Evolutionary conservation across 495 filamentous ascomycete species (phyloP), one percentile per base, ranked within the genome.

Genomic region (Aspergillus incahuasiensis): DNA sequence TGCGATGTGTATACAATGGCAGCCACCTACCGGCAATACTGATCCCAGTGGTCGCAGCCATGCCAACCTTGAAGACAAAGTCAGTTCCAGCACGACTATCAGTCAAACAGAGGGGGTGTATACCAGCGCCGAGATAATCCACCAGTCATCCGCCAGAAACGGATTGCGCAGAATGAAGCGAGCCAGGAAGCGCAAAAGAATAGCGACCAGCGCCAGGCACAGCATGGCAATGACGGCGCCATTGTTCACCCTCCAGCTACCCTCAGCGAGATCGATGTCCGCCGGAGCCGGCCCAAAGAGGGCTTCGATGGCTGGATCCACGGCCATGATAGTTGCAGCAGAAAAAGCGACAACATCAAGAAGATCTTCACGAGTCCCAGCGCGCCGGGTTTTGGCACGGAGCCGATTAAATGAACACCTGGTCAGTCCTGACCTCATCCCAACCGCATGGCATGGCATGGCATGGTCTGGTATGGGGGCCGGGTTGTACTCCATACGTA

Each of bases 121-220:
- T 56, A 74, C 72, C 53, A 73, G 44, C 2, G 65, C 71, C 11
- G 54, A 48, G 9, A 74, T 22, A 32, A 73, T 74, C 11, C 63
- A 40, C 55, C 62, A 73, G 48, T 76, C 72, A 54, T 76, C 72
- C 15, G 61, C 58, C 52, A 63, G 55, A 45, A 72, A 46, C 15
- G 55, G 61, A 52, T 61, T 63, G 7, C 62, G 57, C 18, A 70
- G 62, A 21, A 57, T 54, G 0, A 61, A 59, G 6, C 69, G 55
- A n/a, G 66, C 60, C 15, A 52, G 50, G 51, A 76, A 60, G 9
- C 73, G 71, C 15, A 74, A 51, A n/a, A 41, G 38, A 5, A 75
- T 59, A 0, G 65, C 60, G 1, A 68, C n/a, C 3, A 64, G 63
- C 13, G 72, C 69, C 13, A 74, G 55, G 58, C 51, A 63, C 9